Evolutionary conservation across 2,329 filamentous ascomycete genomes (phyloP), one percentile per base, ranked within the genome.

Genomic region (Westerdykella ornata): DNA sequence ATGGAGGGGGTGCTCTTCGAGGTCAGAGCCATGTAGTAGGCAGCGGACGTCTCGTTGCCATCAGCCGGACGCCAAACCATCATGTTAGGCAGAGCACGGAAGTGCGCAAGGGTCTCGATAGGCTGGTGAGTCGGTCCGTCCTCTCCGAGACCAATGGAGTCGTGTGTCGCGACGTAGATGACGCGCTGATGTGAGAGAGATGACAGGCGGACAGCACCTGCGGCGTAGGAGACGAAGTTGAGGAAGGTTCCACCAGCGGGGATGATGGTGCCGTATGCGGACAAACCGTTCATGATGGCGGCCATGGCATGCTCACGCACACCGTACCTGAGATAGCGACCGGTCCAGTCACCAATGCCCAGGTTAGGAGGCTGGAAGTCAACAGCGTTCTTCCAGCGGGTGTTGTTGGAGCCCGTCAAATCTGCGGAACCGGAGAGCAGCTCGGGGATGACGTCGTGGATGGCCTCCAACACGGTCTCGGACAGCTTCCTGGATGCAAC

Each of bases 51-150:
- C 85, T 98, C 92, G 76, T 97, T 97, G 64, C 90, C 90, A 65
- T 97, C 92, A 60, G 92, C 90, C 56, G 92, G 92, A 66, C 92
- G 89, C 92, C 92, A 97, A 62, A 97, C 90, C 87, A 97, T 95
- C 78, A 85, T 86, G 84, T 98, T 98, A 66, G 92, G 92, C 58
- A 97, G 81, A 53, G 92, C 92, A 69, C 92, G 90, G 88, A 97
- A 97, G 75, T 97, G 92, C 46, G 89, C 85, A 51, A 97, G 82
- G 34, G 88, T 95, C 82, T 98, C 92, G 59, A 98, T 95, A 69
- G 92, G 92, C 80, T 98, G 92, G 75, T 98, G 92, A 43, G 92
- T 98, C 57, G 92, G 90, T 51, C 92, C 92, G 65, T 98, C 92
- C 76, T 98, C 92, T 72, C 92, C 92, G 56, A 97, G 87, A 77